Percentiles rank a stretch among this genome's conserved stretches.
phyloP scores from a whole-genome alignment of 2,329 filamentous ascomycete genomes.

The Volutella citrinella region DNA sequence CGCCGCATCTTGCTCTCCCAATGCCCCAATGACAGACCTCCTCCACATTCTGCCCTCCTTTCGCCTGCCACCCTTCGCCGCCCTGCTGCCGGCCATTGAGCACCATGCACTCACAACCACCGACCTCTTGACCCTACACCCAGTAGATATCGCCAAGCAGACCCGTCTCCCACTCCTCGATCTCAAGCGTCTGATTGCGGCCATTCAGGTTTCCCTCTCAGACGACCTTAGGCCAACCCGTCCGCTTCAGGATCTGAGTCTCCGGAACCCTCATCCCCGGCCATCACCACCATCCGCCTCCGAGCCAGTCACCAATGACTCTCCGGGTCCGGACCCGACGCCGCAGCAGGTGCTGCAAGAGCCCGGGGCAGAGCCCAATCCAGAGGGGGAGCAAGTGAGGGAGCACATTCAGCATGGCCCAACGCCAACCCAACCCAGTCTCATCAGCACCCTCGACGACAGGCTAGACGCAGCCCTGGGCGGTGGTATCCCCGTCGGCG shows the following conservation, averaged over 20 bases:
- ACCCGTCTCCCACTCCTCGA: slow-evolving; percentile 79
- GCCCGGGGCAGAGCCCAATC: too few relatives aligned
- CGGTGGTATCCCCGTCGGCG: slow-evolving; percentile 77
- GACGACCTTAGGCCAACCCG: slow-evolving; percentile 46
- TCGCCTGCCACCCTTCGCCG: slow-evolving; percentile 64
- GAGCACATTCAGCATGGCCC: too few relatives aligned
- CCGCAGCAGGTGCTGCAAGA: not conserved
- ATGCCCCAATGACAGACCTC: slow-evolving; percentile 74
- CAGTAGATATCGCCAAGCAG: slow-evolving; percentile 78
- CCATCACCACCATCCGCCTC: not conserved
- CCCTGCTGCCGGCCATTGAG: slow-evolving; percentile 78
- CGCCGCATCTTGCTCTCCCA: too few relatives aligned
- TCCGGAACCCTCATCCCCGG: slow-evolving; percentile 5
- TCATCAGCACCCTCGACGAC: slow-evolving; percentile 78
- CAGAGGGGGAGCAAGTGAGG: too few relatives aligned
- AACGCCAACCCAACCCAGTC: slow-evolving; percentile 2
- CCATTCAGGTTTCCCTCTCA: slow-evolving; percentile 66
- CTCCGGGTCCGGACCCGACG: slow-evolving; percentile 1
- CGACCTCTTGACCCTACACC: slow-evolving; percentile 83
- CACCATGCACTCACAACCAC: slow-evolving; percentile 71
- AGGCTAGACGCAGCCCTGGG: slow-evolving; percentile 66
- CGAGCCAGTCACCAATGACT: slow-evolving; percentile 1
- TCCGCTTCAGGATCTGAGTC: slow-evolving; percentile 22
- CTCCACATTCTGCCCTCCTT: slow-evolving; percentile 79
- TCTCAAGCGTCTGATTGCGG: slow-evolving; percentile 68